These are phyloP conservation scores for Secale cereale DNA, from an alignment of 176 grass and related monocot genomes.

Conservation along the genomic window DNA sequence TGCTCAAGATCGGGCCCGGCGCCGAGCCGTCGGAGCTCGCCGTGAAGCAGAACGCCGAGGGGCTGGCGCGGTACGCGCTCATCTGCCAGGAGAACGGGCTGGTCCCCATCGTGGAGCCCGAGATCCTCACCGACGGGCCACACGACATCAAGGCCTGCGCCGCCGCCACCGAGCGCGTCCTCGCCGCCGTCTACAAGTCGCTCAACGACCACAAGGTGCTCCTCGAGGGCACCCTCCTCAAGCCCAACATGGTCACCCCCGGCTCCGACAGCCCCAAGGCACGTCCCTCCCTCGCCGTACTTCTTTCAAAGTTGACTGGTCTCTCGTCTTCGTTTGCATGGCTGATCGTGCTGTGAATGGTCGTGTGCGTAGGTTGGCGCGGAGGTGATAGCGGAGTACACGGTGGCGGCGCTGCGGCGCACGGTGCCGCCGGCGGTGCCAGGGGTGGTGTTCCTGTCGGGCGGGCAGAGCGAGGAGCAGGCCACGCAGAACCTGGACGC, in stretches of 20 bases:
- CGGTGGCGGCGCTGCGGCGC: slow-evolving; percentile 75
- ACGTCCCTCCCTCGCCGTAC: neutral
- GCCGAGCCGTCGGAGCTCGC: slow-evolving; percentile 75
- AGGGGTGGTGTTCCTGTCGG: slow-evolving; percentile 86
- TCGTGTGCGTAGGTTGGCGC: slow-evolving; percentile 37
- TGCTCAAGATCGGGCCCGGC: slow-evolving; percentile 68
- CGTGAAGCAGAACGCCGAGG: slow-evolving; percentile 76
- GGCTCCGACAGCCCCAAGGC: slow-evolving; percentile 89
- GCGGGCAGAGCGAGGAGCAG: slow-evolving; percentile 91
- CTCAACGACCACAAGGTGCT: slow-evolving; percentile 88
- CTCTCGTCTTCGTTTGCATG: neutral
- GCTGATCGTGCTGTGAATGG: neutral
- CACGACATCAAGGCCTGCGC: slow-evolving; percentile 78
- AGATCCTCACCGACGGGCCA: slow-evolving; percentile 80
- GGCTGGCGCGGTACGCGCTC: slow-evolving; percentile 75
- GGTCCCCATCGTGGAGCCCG: slow-evolving; percentile 92
- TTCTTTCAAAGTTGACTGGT: neutral
- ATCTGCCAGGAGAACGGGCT: slow-evolving; percentile 91
- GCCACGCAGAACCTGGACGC: slow-evolving; percentile 80
- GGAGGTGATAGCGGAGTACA: slow-evolving; percentile 76
- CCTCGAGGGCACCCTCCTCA: slow-evolving; percentile 84
- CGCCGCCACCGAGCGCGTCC: slow-evolving; percentile 74
- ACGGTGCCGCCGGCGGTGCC: slow-evolving; percentile 86
- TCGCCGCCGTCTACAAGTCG: slow-evolving; percentile 84
- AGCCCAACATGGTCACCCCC: slow-evolving; percentile 95